These are phyloP conservation scores for Macrolepiota fuliginosa DNA, from an alignment of 768 basidiomycete genomes.

Conservation along the genomic window DNA sequence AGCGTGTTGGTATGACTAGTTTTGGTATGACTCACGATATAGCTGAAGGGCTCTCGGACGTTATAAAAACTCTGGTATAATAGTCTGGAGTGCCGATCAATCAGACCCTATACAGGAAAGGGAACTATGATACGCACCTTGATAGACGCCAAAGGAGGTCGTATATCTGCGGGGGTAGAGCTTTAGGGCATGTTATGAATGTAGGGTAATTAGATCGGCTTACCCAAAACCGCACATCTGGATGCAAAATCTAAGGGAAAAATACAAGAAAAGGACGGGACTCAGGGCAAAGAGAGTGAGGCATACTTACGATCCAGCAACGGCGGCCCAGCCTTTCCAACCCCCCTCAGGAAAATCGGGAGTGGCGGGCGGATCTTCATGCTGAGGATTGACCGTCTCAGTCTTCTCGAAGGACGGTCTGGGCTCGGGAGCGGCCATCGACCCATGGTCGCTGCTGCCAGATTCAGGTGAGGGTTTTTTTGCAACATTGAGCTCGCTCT, in stretches of 20 bases:
- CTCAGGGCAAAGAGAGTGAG: not conserved
- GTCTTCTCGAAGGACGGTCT: not conserved
- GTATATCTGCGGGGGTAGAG: constrained; percentile 16
- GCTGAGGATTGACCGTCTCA: not conserved
- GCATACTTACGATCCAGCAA: constrained; percentile 14
- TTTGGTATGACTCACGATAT: constrained; percentile 19
- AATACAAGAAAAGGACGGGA: not conserved
- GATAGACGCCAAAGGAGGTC: constrained; percentile 25
- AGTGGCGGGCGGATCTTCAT: not conserved
- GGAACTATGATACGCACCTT: constrained; percentile 13
- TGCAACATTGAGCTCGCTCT: not conserved
- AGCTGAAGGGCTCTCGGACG: constrained; percentile 17
- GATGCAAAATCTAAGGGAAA: constrained; percentile 12
- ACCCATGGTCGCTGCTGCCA: not conserved
- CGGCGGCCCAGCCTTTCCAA: constrained; percentile 13
- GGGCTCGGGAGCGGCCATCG: too few species aligned
- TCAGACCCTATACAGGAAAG: not conserved
- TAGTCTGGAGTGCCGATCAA: constrained; percentile 17
- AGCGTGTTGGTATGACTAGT: not conserved
- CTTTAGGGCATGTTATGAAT: not conserved
- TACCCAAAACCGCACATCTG: constrained; percentile 24
- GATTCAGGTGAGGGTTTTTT: not conserved
- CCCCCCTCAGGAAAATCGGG: constrained; percentile 16
- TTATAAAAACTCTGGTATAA: constrained; percentile 24
- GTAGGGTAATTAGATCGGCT: not conserved